Percentiles rank a stretch among this genome's conserved stretches.
These are phyloP conservation scores for Pseudoturritis turrita DNA, from an alignment of 345 rosid species.

Conservation along the genomic window DNA sequence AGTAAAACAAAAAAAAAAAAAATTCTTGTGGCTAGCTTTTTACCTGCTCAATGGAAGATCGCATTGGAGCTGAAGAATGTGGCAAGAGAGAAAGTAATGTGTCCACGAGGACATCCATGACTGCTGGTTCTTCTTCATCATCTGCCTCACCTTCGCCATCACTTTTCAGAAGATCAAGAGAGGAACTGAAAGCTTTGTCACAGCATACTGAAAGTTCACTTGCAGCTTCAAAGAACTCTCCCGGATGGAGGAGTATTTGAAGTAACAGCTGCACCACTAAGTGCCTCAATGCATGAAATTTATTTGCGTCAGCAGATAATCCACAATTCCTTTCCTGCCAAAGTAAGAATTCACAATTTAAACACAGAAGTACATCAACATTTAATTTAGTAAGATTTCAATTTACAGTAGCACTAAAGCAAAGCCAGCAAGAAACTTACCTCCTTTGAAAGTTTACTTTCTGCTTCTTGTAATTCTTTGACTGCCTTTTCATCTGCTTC, in stretches of 20 bases:
- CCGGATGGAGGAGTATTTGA: conserved; percentile 87
- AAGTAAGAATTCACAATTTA: neutral
- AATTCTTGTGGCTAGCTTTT: conserved; percentile 2
- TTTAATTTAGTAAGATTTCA: conserved; percentile 1
- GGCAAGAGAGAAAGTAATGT: conserved; percentile 85
- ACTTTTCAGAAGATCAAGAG: conserved; percentile 46
- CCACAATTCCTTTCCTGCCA: conserved; percentile 73
- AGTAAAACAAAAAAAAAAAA: neutral
- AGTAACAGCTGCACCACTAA: conserved; percentile 80
- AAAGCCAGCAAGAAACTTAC: conserved; percentile 31
- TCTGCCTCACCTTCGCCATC: conserved; percentile 64
- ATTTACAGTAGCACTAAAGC: neutral
- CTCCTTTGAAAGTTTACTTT: conserved; percentile 68
- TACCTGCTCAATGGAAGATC: conserved; percentile 89
- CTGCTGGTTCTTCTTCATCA: conserved; percentile 52
- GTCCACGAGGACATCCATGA: conserved; percentile 89
- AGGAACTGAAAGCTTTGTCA: conserved; percentile 62
- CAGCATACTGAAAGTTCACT: conserved; percentile 83
- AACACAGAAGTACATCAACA: conserved; percentile 4
- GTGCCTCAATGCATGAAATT: conserved; percentile 65
- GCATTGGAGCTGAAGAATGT: conserved; percentile 85
- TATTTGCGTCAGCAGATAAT: conserved; percentile 39
- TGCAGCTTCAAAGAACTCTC: conserved; percentile 69
- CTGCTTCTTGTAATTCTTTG: conserved; percentile 66
- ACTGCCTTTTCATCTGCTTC: conserved; percentile 75